Evolutionary conservation across 495 filamentous ascomycete species (phyloP), one percentile per base, ranked within the genome.

Genomic region (Massariosphaeria phaeospora): DNA sequence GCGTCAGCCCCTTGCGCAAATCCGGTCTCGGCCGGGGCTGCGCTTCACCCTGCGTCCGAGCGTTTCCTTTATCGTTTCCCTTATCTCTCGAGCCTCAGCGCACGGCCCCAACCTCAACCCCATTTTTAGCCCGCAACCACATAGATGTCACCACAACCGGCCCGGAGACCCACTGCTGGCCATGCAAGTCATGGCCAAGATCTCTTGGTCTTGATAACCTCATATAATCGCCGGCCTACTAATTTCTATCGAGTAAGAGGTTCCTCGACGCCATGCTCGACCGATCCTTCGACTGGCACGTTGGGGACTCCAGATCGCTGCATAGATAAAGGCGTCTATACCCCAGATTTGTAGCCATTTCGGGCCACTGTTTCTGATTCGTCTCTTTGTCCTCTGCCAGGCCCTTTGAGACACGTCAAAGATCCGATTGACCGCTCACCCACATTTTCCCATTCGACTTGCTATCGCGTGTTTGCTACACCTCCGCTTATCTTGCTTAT

Each of bases 241-340:
- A 59, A 25, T 60, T 52, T 56, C 51, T 48, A 64, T 64, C 61
- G 56, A 64, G 61, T 64, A 64, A 64, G 20, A 55, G 29, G 52
- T 43, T 3, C 30, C n/a, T 23, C n/a, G 23, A 15, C 10, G 39
- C 27, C 44, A 29, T 13, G 21, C n/a, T n/a, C 13, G 29, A 26
- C 24, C 41, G 36, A 27, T 35, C 46, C n/a, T n/a, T n/a, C n/a
- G n/a, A n/a, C n/a, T n/a, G n/a, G n/a, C 45, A 39, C 45, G 46
- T 20, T 29, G 39, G 52, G 29, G 52, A 43, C 48, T 40, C 24
- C 56, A 29, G 40, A 53, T 35, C 2, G 10, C 35, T 13, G 33
- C n/a, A n/a, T n/a, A n/a, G 60, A 63, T 63, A 63, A 63, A 55
- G 43, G 42, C 43, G 24, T 20, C 60, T 55, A 50, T 55, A 63